Percentiles rank a stretch among this genome's conserved stretches.
Evolutionary conservation across 495 filamentous ascomycete species (phyloP).

Genomic region (Penicillium paxilli): DNA sequence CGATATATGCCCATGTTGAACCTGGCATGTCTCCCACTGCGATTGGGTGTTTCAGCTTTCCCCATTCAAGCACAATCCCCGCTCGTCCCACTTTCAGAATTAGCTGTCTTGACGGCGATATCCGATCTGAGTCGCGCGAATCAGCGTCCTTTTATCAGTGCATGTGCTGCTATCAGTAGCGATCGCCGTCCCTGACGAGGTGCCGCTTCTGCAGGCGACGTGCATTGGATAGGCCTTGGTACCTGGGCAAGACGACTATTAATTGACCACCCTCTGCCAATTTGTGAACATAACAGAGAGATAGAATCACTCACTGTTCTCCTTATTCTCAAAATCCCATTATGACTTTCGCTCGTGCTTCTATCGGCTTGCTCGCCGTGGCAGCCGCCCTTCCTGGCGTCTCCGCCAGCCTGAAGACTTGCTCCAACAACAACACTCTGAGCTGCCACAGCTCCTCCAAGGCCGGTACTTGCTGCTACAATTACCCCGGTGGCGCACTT

Average conservation of each 20-base stretch:
- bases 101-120: slow-evolving; percentile 13
- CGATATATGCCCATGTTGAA: neutral
- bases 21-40: slow-evolving; percentile 1
- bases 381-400: slow-evolving; percentile 22
- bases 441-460: slow-evolving; percentile 41
- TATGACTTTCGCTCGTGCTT: slow-evolving; percentile 15
- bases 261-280: neutral
- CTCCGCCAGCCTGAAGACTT: slow-evolving; percentile 25
- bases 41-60: neutral
- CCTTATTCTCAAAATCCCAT: neutral
- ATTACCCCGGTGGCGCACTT: slow-evolving; percentile 69
- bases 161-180: slow-evolving; percentile 32
- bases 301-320: neutral
- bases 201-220: slow-evolving; percentile 2
- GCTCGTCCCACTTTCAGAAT: neutral
- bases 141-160: slow-evolving; percentile 32
- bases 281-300: neutral
- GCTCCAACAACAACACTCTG: slow-evolving; percentile 27
- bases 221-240: neutral
- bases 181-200: slow-evolving; percentile 11
- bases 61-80: neutral
- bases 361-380: slow-evolving; percentile 31
- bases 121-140: slow-evolving; percentile 29
- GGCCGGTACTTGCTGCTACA: slow-evolving; percentile 71
- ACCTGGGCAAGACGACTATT: neutral